A percentile compares a stretch with the other conserved stretches of the same genome.
Evolutionary conservation across 1,139 yeast species (phyloP).

Genomic region (Taphrina sp.): DNA sequence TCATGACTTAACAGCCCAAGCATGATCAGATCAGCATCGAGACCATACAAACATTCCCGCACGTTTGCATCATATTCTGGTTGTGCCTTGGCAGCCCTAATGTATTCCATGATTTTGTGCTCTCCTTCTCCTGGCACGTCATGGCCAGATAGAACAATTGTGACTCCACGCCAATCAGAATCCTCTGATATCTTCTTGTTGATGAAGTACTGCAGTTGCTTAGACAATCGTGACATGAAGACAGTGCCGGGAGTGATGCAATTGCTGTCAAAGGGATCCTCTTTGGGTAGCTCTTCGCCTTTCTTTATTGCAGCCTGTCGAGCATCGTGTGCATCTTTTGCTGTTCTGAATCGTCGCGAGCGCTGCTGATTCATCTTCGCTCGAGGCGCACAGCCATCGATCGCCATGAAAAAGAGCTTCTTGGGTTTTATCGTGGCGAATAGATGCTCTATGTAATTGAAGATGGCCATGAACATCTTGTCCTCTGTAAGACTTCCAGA

Average conservation of each 20-base stretch:
- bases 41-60: slow-evolving; percentile 90
- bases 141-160: slow-evolving; percentile 86
- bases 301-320: slow-evolving; percentile 60
- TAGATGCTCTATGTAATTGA: slow-evolving; percentile 89
- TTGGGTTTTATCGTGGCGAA: slow-evolving; percentile 84
- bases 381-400: slow-evolving; percentile 98
- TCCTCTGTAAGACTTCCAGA: slow-evolving; percentile 74
- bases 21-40: slow-evolving; percentile 97
- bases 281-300: slow-evolving; percentile 62
- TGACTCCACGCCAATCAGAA: slow-evolving; percentile 84
- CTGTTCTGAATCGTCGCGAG: slow-evolving; percentile 91
- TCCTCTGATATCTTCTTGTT: slow-evolving; percentile 82
- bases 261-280: slow-evolving; percentile 71
- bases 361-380: slow-evolving; percentile 99
- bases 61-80: slow-evolving; percentile 85
- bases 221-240: slow-evolving; percentile 86
- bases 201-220: slow-evolving; percentile 81
- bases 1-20: slow-evolving; percentile 94
- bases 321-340: slow-evolving; percentile 80
- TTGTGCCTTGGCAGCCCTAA: slow-evolving; percentile 79
- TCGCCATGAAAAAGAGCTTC: slow-evolving; percentile 90
- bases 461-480: slow-evolving; percentile 88
- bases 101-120: slow-evolving; percentile 93
- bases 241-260: slow-evolving; percentile 99
- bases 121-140: slow-evolving; percentile 99